Evolutionary conservation across 2,329 filamentous ascomycete species (phyloP).

Genomic region (Trichoderma hamatum): DNA sequence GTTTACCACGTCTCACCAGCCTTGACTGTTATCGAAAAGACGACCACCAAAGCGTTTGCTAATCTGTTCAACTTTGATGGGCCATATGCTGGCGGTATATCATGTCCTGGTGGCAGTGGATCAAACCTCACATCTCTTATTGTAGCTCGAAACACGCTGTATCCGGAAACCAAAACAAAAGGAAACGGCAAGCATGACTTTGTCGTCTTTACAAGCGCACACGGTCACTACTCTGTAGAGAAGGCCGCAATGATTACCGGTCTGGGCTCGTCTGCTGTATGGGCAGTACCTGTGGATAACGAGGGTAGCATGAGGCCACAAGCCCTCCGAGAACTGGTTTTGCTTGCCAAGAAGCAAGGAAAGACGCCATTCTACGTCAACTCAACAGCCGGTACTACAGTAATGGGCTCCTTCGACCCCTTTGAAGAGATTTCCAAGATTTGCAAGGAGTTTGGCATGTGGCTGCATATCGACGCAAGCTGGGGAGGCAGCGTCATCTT

Average conservation of each 20-base stretch:
- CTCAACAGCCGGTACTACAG: slow-evolving; percentile 91
- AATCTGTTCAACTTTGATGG: slow-evolving; percentile 75
- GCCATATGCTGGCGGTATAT: slow-evolving; percentile 71
- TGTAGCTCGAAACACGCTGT: slow-evolving; percentile 84
- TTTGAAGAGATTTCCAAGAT: slow-evolving; percentile 70
- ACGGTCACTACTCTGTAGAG: slow-evolving; percentile 93
- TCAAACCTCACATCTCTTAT: slow-evolving; percentile 86
- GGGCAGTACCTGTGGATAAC: slow-evolving; percentile 72
- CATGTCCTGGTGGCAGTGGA: slow-evolving; percentile 79
- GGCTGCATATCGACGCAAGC: slow-evolving; percentile 90
- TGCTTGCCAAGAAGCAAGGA: slow-evolving; percentile 64
- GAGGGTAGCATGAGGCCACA: slow-evolving; percentile 70
- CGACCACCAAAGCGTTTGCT: slow-evolving; percentile 73
- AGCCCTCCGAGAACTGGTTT: slow-evolving; percentile 65
- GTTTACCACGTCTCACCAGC: slow-evolving; percentile 94
- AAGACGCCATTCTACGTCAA: slow-evolving; percentile 93
- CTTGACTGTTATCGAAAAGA: slow-evolving; percentile 84
- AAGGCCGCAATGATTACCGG: slow-evolving; percentile 93
- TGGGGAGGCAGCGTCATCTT: slow-evolving; percentile 91
- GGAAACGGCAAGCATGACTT: slow-evolving; percentile 71
- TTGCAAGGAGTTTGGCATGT: slow-evolving; percentile 72
- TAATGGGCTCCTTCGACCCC: slow-evolving; percentile 86
- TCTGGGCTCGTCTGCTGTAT: slow-evolving; percentile 74
- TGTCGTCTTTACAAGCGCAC: slow-evolving; percentile 82
- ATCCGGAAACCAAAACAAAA: slow-evolving; percentile 71